Evolutionary conservation across 805 yeast species (phyloP), one percentile per base, ranked within the genome.

Genomic region (Tetrapisispora arboricola): DNA sequence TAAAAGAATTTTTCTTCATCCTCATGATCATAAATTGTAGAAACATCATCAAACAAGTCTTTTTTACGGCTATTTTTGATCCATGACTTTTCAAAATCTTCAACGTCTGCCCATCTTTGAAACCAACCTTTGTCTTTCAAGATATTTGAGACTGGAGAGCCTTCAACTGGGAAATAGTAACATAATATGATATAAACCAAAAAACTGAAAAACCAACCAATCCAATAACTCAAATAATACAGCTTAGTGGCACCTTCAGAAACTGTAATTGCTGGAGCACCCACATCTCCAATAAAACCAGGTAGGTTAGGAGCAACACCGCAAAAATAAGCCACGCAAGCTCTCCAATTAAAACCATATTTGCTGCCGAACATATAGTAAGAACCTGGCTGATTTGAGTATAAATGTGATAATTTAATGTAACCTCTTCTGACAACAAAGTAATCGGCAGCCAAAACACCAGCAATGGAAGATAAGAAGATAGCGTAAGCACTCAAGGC

Each of bases 401-500:
- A 86, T 43, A 85, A 63, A 47, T 82, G 86, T 36, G 73, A 70
- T 37, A 84, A 59, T 44, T 71, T 64, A 43, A 84, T 54, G 55
- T 66, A 67, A 32, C 92, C 90, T 54, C 84, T 73, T 60, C 87
- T 74, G 26, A 86, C 72, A 51, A 80, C 68, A 60, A 66, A 78
- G 61, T 79, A 83, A 58, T 65, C 69, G 1, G 58, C 48, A 48
- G 73, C 68, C 44, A 78, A 71, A 30, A 78, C 77, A 44, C 94
- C 94, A 15, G 86, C 82, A 52, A 84, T 80, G 31, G 88, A 73
- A 2, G 87, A 81, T 41, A 84, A 66, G 70, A 84, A 84, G 33
- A 84, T 79, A 1, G 90, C 70, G 57, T 83, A 84, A 0, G 92
- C 88, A 28, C 83, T 73, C 38, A 84, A 64, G 51, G 83, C 84